Evolutionary conservation across 345 rosid genomes (phyloP), one percentile per base, ranked within the genome.

Genomic region (Litchi chinensis): DNA sequence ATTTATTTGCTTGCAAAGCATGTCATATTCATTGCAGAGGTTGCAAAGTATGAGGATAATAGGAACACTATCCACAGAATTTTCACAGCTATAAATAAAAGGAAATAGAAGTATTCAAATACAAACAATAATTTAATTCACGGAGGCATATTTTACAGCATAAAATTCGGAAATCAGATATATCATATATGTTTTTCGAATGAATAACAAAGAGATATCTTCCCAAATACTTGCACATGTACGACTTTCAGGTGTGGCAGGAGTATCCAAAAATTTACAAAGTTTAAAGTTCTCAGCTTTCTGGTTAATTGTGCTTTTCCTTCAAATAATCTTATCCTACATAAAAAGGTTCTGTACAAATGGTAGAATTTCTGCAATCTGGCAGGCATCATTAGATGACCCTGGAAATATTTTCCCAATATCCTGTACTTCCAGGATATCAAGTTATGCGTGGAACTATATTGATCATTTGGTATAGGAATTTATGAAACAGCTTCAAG

Each of bases 31-130:
- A 52, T 19, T 67, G 26, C 21, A 24, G 3, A 75, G 10, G 8
- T 22, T 5, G 21, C 43, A 13, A 18, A 63, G 60, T n/a, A 74
- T 18, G 13, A 74, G 57, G 70, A 44, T 64, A 60, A 60, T 32
- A 46, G 24, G 57, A 44, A 56, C 15, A 64, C 46, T 43, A 64
- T 44, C 21, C n/a, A 26, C 43, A 63, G n/a, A 16, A 63, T 28
- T 74, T 74, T 16, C 57, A 43, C 56, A 40, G 24, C 24, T n/a
- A 50, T 21, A 72, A 72, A 72, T 44, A 37, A 64, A 57, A 59
- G 50, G 21, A 12, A 57, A 21, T 11, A 3, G 48, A 43, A 71
- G 5, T 71, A 43, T 74, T 21, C 21, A 43, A 48, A 60, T 62
- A 22, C 56, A 37, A 44, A 41, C 9, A 41, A 43, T 5, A 62